These are phyloP conservation scores for Astrothelium subdiscretum DNA, from an alignment of 495 filamentous ascomycete species.

Conservation along the genomic window DNA sequence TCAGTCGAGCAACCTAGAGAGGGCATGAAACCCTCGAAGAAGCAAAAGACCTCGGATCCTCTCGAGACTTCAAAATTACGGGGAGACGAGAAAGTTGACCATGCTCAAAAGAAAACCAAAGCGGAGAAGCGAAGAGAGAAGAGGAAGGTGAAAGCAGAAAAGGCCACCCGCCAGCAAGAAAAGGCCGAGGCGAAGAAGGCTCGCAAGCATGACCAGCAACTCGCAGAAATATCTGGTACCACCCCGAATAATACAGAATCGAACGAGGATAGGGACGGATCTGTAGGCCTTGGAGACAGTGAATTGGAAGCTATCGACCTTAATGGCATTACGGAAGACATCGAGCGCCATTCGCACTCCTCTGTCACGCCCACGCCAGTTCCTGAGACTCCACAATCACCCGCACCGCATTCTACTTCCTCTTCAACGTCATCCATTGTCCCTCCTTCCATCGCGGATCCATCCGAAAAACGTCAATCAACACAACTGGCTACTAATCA, in stretches of 20 bases:
- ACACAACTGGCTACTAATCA: not conserved
- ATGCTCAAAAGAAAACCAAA: constrained; percentile 29
- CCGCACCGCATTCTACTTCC: constrained; percentile 16
- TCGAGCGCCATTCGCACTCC: constrained; percentile 3
- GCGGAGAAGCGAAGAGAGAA: constrained; percentile 30
- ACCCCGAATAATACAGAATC: constrained; percentile 3
- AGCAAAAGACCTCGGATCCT: constrained; percentile 29
- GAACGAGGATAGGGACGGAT: constrained; percentile 3
- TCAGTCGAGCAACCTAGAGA: constrained; percentile 17
- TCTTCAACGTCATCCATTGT: constrained; percentile 24
- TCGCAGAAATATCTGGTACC: constrained; percentile 5
- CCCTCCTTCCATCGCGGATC: constrained; percentile 13
- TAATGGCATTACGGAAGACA: constrained; percentile 21
- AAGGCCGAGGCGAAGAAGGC: constrained; percentile 34
- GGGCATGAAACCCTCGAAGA: constrained; percentile 29
- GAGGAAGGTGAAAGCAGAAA: constrained; percentile 32
- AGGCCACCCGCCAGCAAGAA: constrained; percentile 32
- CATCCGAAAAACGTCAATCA: not conserved
- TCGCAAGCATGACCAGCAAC: constrained; percentile 15
- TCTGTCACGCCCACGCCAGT: constrained; percentile 14
- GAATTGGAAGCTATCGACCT: constrained; percentile 23
- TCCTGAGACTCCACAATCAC: constrained; percentile 3
- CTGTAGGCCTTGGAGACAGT: not conserved
- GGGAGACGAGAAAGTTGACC: constrained; percentile 15
- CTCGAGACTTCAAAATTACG: constrained; percentile 32